Evolutionary conservation across 768 basidiomycete species (phyloP).

Genomic region (Astraeus odoratus): DNA sequence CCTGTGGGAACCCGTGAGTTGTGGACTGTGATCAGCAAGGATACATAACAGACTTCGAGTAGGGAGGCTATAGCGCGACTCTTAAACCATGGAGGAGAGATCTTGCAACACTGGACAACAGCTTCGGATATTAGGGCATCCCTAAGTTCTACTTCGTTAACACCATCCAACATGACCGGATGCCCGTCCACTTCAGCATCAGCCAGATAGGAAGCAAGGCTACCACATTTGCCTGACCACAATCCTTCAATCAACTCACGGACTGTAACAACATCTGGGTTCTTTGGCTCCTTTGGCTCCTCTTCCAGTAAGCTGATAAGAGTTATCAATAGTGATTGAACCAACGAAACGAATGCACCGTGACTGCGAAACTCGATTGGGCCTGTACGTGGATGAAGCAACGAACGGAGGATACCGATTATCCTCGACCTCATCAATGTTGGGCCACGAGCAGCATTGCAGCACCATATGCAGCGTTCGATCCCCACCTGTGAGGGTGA

Average conservation of each 20-base stretch:
- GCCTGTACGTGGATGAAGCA: constrained; percentile 38
- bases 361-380: constrained; percentile 37
- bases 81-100: constrained; percentile 36
- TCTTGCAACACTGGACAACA: constrained; percentile 40
- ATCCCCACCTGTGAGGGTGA: constrained; percentile 35
- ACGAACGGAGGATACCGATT: constrained; percentile 40
- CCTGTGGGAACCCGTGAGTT: constrained; percentile 28
- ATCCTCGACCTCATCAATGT: constrained; percentile 42
- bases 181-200: constrained; percentile 7
- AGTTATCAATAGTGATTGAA: constrained; percentile 45
- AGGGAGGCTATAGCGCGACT: constrained; percentile 44
- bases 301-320: constrained; percentile 27
- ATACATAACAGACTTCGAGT: constrained; percentile 35
- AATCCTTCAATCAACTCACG: constrained; percentile 40
- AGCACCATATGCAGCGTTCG: constrained; percentile 66
- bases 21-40: neutral
- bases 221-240: constrained; percentile 40
- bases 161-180: constrained; percentile 4
- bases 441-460: constrained; percentile 45
- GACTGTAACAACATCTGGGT: constrained; percentile 30
- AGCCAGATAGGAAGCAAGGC: constrained; percentile 31
- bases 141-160: constrained; percentile 25
- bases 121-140: constrained; percentile 41
- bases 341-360: constrained; percentile 43
- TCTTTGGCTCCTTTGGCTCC: neutral